Percentiles rank a stretch among this genome's conserved stretches.
phyloP scores from a whole-genome alignment of 1,284 basidiomycete genomes.

The Sporisorium reilianum region DNA sequence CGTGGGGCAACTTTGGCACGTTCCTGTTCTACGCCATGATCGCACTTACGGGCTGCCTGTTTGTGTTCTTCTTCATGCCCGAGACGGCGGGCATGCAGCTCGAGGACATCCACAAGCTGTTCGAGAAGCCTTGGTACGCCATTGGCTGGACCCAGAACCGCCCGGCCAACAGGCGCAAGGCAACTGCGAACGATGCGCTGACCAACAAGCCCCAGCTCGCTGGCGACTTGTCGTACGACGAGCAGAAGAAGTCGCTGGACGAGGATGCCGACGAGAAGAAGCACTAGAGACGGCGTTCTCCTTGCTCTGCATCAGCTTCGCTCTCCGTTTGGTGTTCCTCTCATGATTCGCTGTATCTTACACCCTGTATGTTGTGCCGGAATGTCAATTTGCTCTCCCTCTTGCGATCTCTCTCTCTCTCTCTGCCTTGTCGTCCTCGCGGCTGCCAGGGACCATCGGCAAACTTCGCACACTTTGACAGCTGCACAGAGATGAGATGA shows the following conservation, averaged over 20 bases:
- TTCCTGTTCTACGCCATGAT: slow-evolving; percentile 56
- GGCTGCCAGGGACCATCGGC: background rate
- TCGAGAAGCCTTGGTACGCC: slow-evolving; percentile 52
- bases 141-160: slow-evolving; percentile 49
- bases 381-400: background rate
- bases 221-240: slow-evolving; percentile 21
- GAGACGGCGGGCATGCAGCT: slow-evolving; percentile 50
- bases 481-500: background rate
- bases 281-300: slow-evolving; percentile 1
- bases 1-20: slow-evolving; percentile 42
- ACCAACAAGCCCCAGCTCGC: slow-evolving; percentile 26
- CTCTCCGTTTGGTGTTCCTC: background rate
- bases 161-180: slow-evolving; percentile 25
- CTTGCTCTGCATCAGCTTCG: background rate
- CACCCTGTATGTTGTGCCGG: background rate
- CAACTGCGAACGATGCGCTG: slow-evolving; percentile 2
- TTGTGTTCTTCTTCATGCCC: slow-evolving; percentile 57
- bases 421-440: background rate
- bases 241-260: slow-evolving; percentile 33
- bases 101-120: slow-evolving; percentile 53
- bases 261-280: slow-evolving; percentile 37
- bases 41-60: slow-evolving; percentile 32
- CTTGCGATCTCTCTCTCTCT: too few species aligned
- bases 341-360: background rate
- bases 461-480: background rate